Conservation (phyloP, 495 filamentous ascomycete genomes). For the Penicillium cinerascens region DNA sequence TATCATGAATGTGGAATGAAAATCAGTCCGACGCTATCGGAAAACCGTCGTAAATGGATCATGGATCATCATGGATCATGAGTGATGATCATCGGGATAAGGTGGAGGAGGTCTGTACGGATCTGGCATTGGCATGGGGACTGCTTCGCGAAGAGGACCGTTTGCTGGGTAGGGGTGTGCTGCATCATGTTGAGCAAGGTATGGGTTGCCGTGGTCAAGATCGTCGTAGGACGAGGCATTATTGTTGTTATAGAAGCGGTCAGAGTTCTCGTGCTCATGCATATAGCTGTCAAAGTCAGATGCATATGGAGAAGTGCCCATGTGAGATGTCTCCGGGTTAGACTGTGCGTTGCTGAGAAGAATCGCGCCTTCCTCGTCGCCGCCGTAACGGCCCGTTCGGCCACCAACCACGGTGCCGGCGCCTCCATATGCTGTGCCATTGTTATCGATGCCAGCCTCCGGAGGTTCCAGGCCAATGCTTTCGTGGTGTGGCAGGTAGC, state of each 20-base stretch:
- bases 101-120: constrained; percentile 31
- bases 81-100: constrained; percentile 23
- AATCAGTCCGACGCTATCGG: not conserved
- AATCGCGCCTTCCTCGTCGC: constrained; percentile 37
- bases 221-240: constrained; percentile 30
- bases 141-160: constrained; percentile 25
- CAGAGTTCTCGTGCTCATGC: constrained; percentile 19
- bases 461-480: constrained; percentile 32
- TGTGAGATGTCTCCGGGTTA: constrained; percentile 25
- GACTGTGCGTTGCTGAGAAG: constrained; percentile 43
- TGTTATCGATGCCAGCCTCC: constrained; percentile 6
- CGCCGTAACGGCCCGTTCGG: constrained; percentile 17
- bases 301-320: constrained; percentile 19
- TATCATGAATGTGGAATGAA: constrained; percentile 5
- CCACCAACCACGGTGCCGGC: constrained; percentile 21
- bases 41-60: constrained; percentile 4
- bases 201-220: constrained; percentile 16
- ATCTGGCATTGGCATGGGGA: constrained; percentile 38
- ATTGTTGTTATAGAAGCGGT: constrained; percentile 17
- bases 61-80: constrained; percentile 14
- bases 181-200: constrained; percentile 5
- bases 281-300: constrained; percentile 24
- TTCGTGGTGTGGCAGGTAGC: constrained; percentile 40
- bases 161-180: constrained; percentile 15
- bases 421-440: constrained; percentile 33